These are phyloP conservation scores for Penicillium egyptiacum DNA, from an alignment of 495 filamentous ascomycete species.

Conservation along the genomic window DNA sequence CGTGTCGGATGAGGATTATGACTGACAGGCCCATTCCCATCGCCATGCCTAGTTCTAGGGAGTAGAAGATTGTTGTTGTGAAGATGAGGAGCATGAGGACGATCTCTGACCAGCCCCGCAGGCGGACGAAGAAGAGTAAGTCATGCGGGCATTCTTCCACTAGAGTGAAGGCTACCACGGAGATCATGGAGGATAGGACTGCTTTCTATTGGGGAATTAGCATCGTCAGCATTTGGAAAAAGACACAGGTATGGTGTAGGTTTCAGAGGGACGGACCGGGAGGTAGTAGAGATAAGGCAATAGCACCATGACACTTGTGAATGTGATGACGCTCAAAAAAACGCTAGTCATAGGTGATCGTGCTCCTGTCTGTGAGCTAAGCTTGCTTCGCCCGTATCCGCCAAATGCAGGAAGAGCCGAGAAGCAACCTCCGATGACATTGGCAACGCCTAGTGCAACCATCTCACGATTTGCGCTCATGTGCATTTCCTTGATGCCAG, in stretches of 20 bases:
- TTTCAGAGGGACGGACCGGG: conserved; percentile 58
- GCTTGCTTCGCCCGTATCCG: conserved; percentile 93
- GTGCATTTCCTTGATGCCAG: conserved; percentile 69
- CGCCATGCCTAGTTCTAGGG: conserved; percentile 79
- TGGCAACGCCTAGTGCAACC: conserved; percentile 87
- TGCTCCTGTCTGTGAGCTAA: conserved; percentile 88
- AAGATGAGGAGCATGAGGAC: conserved; percentile 88
- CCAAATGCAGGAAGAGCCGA: conserved; percentile 91
- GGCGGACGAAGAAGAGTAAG: conserved; percentile 80
- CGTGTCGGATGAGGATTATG: conserved; percentile 83
- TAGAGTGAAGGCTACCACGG: conserved; percentile 89
- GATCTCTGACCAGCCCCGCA: conserved; percentile 83
- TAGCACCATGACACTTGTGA: conserved; percentile 75
- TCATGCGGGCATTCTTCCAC: conserved; percentile 95
- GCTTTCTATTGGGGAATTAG: conserved; percentile 64
- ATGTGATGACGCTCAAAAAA: conserved; percentile 76
- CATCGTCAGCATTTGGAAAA: background rate
- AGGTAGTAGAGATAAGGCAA: conserved; percentile 93
- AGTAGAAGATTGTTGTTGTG: conserved; percentile 88
- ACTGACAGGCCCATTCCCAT: conserved; percentile 85
- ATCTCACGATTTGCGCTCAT: conserved; percentile 93
- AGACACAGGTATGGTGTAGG: background rate
- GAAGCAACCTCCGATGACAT: conserved; percentile 87
- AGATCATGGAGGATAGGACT: conserved; percentile 90
- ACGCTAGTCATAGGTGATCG: conserved; percentile 90